A percentile compares a stretch with the other conserved stretches of the same genome.
Evolutionary conservation across 2,329 filamentous ascomycete genomes (phyloP).

Genomic region (Phoma sp.): DNA sequence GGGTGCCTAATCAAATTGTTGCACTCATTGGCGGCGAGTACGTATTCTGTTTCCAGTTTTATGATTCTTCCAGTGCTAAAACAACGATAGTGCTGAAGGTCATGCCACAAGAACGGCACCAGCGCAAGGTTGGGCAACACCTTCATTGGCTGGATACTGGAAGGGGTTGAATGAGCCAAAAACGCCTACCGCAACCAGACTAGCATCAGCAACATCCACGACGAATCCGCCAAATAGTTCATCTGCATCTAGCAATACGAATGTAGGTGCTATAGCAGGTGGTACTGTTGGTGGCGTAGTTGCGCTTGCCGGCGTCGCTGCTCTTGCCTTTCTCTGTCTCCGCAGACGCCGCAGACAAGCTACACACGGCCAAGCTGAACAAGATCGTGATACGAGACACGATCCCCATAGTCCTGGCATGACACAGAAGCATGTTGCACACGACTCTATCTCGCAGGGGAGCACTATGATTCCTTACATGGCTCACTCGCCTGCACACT

Average conservation of each 20-base stretch:
- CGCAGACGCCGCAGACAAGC: conserved; percentile 8
- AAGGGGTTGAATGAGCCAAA: no score
- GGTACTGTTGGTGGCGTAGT: conserved; percentile 44
- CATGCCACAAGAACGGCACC: conserved; percentile 60
- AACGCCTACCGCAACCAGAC: no score
- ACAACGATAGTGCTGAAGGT: conserved; percentile 47
- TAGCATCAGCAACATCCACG: conserved; percentile 48
- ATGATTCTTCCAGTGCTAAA: no score
- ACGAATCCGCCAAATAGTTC: not conserved
- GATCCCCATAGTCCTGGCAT: not conserved
- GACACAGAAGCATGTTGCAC: not conserved
- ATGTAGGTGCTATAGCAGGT: conserved; percentile 43
- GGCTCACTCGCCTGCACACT: conserved; percentile 5
- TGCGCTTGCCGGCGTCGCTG: conserved; percentile 24
- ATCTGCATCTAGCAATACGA: conserved; percentile 4
- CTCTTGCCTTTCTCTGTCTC: conserved; percentile 29
- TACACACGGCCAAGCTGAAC: not conserved
- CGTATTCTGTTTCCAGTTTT: no score
- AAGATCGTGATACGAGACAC: not conserved
- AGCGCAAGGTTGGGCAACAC: conserved; percentile 54
- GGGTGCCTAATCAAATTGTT: conserved; percentile 57
- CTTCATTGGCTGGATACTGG: conserved; percentile 59
- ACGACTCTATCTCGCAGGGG: not conserved
- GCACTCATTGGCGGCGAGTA: conserved; percentile 49
- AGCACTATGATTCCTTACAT: conserved; percentile 12